These are phyloP conservation scores for Coriaria nepalensis DNA, from an alignment of 306 rosid species.

Conservation along the genomic window DNA sequence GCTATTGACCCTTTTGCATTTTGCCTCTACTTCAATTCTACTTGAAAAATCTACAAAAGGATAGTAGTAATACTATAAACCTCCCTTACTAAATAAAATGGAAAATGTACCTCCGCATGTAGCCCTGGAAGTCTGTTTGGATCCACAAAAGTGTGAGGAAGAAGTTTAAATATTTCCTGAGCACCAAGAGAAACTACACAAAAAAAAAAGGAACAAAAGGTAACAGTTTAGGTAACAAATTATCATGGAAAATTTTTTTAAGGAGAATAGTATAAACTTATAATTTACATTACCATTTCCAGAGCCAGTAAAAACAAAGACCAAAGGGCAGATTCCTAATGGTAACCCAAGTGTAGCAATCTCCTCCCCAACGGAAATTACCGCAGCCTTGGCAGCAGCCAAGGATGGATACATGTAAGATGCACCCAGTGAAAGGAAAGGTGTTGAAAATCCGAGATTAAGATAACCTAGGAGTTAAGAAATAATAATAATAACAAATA, in stretches of 20 bases:
- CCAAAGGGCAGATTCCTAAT: slow-evolving; percentile 73
- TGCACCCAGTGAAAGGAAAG: slow-evolving; percentile 79
- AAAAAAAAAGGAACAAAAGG: slow-evolving; percentile 7
- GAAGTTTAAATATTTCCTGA: slow-evolving; percentile 82
- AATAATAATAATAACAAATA: background rate
- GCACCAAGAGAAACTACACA: slow-evolving; percentile 78
- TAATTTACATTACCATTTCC: slow-evolving; percentile 60
- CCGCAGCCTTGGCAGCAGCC: slow-evolving; percentile 95
- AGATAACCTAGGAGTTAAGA: slow-evolving; percentile 46
- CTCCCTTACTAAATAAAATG: no score
- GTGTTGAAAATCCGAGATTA: slow-evolving; percentile 92
- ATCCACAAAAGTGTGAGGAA: slow-evolving; percentile 79
- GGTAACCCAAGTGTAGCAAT: slow-evolving; percentile 73
- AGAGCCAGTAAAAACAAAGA: slow-evolving; percentile 80
- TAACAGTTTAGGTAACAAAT: no score
- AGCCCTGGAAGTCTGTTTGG: slow-evolving; percentile 50
- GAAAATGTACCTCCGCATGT: slow-evolving; percentile 42
- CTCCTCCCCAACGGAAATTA: slow-evolving; percentile 89
- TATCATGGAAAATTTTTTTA: no score
- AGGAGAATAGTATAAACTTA: no score
- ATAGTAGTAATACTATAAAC: slow-evolving; percentile 6
- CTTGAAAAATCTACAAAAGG: no score
- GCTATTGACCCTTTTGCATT: no score
- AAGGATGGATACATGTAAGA: slow-evolving; percentile 93
- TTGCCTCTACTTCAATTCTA: no score